A percentile compares a stretch with the other conserved stretches of the same genome.
Conservation (phyloP, 2,329 filamentous ascomycete species). For the Xylariomycetidae sp. region DNA sequence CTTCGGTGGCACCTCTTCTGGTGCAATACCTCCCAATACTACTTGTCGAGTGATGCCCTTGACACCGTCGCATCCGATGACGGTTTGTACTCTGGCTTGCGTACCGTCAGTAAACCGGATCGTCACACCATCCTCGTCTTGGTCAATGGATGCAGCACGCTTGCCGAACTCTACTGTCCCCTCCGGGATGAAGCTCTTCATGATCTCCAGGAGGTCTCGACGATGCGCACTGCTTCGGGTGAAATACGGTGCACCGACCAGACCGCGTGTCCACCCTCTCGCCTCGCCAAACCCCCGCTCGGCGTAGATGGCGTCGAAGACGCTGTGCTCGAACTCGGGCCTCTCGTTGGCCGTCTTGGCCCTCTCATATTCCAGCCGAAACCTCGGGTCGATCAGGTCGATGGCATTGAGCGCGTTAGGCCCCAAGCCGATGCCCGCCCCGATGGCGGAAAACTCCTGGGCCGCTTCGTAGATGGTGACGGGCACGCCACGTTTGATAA, state of each 20-base stretch:
- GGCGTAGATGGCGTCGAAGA: conserved; percentile 36
- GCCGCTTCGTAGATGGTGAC: conserved; percentile 24
- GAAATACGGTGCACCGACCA: conserved; percentile 32
- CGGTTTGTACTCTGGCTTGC: conserved; percentile 12
- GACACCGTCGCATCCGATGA: conserved; percentile 24
- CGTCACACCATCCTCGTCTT: conserved; percentile 15
- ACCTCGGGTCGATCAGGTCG: conserved; percentile 34
- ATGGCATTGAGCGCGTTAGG: conserved; percentile 38
- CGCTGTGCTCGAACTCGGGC: conserved; percentile 31
- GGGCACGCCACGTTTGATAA: conserved; percentile 21
- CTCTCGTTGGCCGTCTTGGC: conserved; percentile 34
- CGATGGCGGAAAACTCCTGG: conserved; percentile 19
- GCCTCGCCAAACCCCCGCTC: conserved; percentile 35
- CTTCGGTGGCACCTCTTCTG: conserved; percentile 21
- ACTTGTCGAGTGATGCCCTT: conserved; percentile 19
- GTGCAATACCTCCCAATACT: conserved; percentile 18
- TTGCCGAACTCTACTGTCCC: conserved; percentile 22
- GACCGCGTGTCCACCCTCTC: conserved; percentile 31
- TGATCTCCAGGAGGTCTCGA: conserved; percentile 36
- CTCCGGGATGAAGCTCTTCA: conserved; percentile 28
- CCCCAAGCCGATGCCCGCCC: conserved; percentile 32
- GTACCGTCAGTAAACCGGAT: conserved; percentile 20
- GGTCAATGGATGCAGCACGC: conserved; percentile 17
- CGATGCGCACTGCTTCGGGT: conserved; percentile 36
- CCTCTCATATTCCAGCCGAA: conserved; percentile 32